Base-by-base conservation (phyloP, 768 basidiomycete genomes). In the Gloeopeniophorella convolvens region DNA sequence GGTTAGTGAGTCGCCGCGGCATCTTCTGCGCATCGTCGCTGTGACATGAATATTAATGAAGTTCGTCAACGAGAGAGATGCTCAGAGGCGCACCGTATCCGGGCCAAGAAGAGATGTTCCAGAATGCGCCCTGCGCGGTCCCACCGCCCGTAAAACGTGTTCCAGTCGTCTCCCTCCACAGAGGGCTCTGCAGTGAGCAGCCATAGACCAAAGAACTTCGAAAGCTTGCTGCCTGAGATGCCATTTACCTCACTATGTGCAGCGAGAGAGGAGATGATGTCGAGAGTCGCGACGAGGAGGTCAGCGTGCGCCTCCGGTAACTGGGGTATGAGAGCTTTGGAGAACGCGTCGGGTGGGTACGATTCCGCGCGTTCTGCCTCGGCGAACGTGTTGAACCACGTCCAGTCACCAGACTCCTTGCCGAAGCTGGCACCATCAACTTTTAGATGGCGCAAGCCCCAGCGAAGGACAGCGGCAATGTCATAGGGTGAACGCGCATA, bases 391-490 rank as follows among this genome's bases (percentile, higher is more conserved):
- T 66, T 68, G 64, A 89, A 90, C 89, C 89, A 90, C 3, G 66
- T 66, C 61, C 77, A 77, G 32, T 63, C 57, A 4, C 56, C 53
- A 9, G 52, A 54, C 39, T 75, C 71, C 36, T 73, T 78, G 24
- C 84, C 85, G 55, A 89, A 86, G 13, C 68, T 70, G 18, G 68
- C 65, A 4, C 75, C 74, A 24, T 83, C 77, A 5, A 89, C 69
- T 24, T 78, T 70, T 36, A 89, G 70, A 61, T 90, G 88, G 26
- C 88, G 80, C 24, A 90, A 65, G 30, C 77, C 85, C 89, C 89
- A 90, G 36, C 89, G 81, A 15, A 90, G 70, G 13, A 89, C 83
- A 21, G 87, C 81, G 13, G 89, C 86, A 40, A 87, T 73, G 61
- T 90, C 89, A 47, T 89, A 82, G 1, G 84, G 78, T 28, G 81